Conservation (phyloP, 2,329 filamentous ascomycete genomes). For the Venturiaceae sp. region DNA sequence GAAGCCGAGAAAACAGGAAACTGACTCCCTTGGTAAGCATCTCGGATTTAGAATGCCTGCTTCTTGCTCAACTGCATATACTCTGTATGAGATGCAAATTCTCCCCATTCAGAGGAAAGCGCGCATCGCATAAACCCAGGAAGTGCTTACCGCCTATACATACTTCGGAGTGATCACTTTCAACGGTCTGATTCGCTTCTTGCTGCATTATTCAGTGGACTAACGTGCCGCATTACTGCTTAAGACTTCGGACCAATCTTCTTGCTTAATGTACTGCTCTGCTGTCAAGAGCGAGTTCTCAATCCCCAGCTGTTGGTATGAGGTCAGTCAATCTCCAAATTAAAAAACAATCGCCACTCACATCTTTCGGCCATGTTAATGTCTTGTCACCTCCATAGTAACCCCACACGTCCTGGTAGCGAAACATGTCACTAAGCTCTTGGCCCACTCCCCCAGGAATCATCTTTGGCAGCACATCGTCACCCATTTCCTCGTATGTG, state of each 20-base stretch:
- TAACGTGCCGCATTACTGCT: too few species aligned
- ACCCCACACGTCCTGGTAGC: constrained; percentile 12
- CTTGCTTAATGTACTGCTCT: not conserved
- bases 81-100: not conserved
- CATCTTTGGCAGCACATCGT: constrained; percentile 1
- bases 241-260: not conserved
- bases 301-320: not conserved
- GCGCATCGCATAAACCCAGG: not conserved
- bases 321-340: not conserved
- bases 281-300: not conserved
- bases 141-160: not conserved
- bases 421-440: constrained; percentile 13
- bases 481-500: constrained; percentile 3
- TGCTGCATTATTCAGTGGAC: too few species aligned
- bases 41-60: too few species aligned
- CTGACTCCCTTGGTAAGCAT: too few species aligned
- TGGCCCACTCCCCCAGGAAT: constrained; percentile 13
- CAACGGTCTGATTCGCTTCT: too few species aligned
- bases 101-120: not conserved
- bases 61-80: not conserved
- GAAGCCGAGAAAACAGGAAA: too few species aligned
- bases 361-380: not conserved
- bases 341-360: not conserved
- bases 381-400: constrained; percentile 9
- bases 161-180: not conserved